Conservation (phyloP, 805 yeast genomes). For the Candida krabiensis region DNA sequence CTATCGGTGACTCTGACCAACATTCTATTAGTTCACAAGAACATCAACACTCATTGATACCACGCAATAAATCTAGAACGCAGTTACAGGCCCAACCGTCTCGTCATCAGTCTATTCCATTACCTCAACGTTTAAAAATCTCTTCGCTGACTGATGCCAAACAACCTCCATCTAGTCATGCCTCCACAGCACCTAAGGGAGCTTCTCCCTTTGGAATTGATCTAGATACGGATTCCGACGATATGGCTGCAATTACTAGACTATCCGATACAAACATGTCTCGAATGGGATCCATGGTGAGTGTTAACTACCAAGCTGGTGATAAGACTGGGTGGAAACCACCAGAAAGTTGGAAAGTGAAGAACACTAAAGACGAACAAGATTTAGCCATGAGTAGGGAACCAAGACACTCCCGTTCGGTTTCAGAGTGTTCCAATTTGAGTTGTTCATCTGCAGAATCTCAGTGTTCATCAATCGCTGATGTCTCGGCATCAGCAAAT, state of each 20-base stretch:
- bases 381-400: conserved; percentile 1
- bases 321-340: conserved; percentile 44
- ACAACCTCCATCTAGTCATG: background rate
- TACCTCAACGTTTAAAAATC: conserved; percentile 8
- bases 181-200: too few relatives aligned
- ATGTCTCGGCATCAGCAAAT: conserved; percentile 15
- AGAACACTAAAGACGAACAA: conserved; percentile 24
- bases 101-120: conserved; percentile 4
- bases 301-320: conserved; percentile 10
- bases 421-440: conserved; percentile 14
- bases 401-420: conserved; percentile 19
- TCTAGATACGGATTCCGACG: conserved; percentile 25
- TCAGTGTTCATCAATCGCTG: conserved; percentile 10
- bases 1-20: background rate
- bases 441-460: conserved; percentile 6
- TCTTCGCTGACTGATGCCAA: conserved; percentile 1
- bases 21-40: conserved; percentile 1
- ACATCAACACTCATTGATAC: background rate
- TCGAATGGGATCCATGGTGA: conserved; percentile 24
- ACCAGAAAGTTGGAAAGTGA: conserved; percentile 65
- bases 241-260: conserved; percentile 21
- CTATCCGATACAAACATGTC: conserved; percentile 20
- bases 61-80: background rate
- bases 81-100: background rate
- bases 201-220: conserved; percentile 22